phyloP scores from a whole-genome alignment of 495 filamentous ascomycete species.

The Tuber microsphaerosporum region DNA sequence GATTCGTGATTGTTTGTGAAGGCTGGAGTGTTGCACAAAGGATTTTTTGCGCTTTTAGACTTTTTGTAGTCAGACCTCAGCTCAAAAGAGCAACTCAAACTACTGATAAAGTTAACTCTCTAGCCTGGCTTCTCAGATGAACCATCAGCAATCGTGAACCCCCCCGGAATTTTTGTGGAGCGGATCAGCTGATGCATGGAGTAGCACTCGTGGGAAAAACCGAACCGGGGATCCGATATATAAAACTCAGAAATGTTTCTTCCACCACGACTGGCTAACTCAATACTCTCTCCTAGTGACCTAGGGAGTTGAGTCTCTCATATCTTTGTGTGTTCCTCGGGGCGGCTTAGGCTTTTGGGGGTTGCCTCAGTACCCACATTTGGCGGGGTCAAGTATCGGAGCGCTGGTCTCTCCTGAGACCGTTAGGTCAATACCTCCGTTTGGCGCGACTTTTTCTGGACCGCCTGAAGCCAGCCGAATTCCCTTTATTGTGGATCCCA shows the following conservation, averaged over 20 bases:
- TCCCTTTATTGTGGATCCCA: not conserved
- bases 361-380: not conserved
- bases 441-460: not conserved
- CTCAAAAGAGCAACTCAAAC: not conserved
- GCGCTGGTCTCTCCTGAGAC: not conserved
- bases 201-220: not conserved
- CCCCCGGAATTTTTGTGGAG: not conserved
- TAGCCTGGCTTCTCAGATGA: not conserved
- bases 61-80: not conserved
- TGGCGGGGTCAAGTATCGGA: not conserved
- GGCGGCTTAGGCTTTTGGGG: not conserved
- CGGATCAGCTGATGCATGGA: not conserved
- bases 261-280: not conserved
- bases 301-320: not conserved
- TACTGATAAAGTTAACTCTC: not conserved
- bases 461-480: not conserved
- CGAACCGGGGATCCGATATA: not conserved
- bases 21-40: conserved; percentile 1
- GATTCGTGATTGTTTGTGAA: not conserved
- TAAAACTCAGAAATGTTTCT: not conserved
- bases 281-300: not conserved
- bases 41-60: not conserved
- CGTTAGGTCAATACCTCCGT: not conserved
- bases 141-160: not conserved
- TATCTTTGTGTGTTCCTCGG: not conserved